Conservation (phyloP, 2,329 filamentous ascomycete species). For the Zymoseptoria passerinii region DNA sequence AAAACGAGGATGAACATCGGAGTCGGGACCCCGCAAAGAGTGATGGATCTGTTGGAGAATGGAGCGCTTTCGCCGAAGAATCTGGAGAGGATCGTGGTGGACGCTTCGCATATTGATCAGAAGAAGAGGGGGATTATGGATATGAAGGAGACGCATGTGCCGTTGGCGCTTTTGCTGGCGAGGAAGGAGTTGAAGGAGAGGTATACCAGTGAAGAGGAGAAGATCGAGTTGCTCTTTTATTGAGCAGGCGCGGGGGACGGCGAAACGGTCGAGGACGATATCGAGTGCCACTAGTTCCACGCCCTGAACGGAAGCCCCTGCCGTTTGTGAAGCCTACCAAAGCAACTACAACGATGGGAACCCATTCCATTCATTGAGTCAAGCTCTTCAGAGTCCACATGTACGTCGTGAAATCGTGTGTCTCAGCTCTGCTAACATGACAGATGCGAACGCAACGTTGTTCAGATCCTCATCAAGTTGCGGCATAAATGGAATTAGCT, state of each 20-base stretch:
- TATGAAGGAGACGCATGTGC: conserved; percentile 86
- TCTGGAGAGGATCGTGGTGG: conserved; percentile 73
- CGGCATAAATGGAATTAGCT: too few species aligned
- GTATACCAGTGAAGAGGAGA: conserved; percentile 49
- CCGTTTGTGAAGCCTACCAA: too few species aligned
- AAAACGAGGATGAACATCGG: conserved; percentile 67
- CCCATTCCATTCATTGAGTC: too few species aligned
- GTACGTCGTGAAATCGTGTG: too few species aligned
- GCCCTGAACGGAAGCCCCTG: too few species aligned
- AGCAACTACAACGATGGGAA: too few species aligned
- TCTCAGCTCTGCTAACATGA: background rate
- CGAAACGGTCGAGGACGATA: background rate
- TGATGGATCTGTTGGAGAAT: conserved; percentile 74
- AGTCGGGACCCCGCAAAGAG: conserved; percentile 77
- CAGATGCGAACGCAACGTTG: background rate
- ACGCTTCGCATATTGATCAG: conserved; percentile 86
- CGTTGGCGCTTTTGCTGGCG: conserved; percentile 66
- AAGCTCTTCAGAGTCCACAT: too few species aligned
- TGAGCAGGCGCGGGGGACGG: conserved; percentile 29
- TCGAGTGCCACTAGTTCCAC: too few species aligned
- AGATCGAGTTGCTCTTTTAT: conserved; percentile 56
- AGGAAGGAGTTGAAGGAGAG: conserved; percentile 61
- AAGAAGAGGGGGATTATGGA: conserved; percentile 93
- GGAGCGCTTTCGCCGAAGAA: conserved; percentile 64
- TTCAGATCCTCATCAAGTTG: background rate